A percentile compares a stretch with the other conserved stretches of the same genome.
Evolutionary conservation across 2,329 filamentous ascomycete genomes (phyloP).

Genomic region (Herpomyces periplanetae): DNA sequence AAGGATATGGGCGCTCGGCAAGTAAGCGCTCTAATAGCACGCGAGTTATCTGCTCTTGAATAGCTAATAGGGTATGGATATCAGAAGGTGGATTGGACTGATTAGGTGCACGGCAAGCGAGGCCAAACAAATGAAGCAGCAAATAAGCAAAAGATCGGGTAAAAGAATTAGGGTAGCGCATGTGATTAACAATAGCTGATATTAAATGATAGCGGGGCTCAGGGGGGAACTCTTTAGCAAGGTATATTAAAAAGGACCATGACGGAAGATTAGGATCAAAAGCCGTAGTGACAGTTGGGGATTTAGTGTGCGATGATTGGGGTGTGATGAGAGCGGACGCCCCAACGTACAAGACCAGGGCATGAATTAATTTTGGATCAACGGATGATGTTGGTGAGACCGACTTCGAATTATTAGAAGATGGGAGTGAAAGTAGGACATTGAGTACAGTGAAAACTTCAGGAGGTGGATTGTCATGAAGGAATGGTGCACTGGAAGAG

Average conservation of each 20-base stretch:
- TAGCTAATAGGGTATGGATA: constrained; percentile 33
- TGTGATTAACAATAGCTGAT: constrained; percentile 50
- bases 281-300: constrained; percentile 19
- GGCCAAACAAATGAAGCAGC: constrained; percentile 39
- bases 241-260: constrained; percentile 29
- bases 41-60: constrained; percentile 63
- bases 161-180: constrained; percentile 54
- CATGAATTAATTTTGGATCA: constrained; percentile 31
- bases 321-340: constrained; percentile 23
- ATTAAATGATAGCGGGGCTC: constrained; percentile 56
- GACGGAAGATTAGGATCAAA: constrained; percentile 22
- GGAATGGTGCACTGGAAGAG: no score
- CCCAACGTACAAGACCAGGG: constrained; percentile 45
- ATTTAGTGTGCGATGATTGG: no score
- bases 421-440: constrained; percentile 20
- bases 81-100: no score
- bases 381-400: constrained; percentile 23
- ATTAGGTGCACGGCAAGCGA: constrained; percentile 10
- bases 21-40: constrained; percentile 57
- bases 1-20: constrained; percentile 67
- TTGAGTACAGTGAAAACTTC: no score
- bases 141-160: constrained; percentile 75
- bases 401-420: constrained; percentile 19
- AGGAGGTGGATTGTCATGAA: no score
- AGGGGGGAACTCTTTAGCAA: constrained; percentile 30